A percentile compares a stretch with the other conserved stretches of the same genome.
These are phyloP conservation scores for Murraya paniculata DNA, from an alignment of 345 rosid genomes.

Conservation along the genomic window DNA sequence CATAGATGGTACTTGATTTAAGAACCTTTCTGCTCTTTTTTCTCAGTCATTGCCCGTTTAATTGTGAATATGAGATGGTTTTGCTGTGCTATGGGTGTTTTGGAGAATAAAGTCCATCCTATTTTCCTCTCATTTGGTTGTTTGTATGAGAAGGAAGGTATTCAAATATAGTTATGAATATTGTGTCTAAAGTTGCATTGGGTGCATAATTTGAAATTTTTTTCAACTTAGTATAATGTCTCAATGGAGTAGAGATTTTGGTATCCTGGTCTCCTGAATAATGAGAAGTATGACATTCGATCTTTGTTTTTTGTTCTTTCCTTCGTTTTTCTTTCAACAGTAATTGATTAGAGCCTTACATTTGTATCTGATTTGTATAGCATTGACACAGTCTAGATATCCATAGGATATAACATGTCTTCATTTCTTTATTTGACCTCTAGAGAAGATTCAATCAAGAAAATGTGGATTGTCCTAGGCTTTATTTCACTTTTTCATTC, in stretches of 20 bases:
- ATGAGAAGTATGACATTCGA: neutral
- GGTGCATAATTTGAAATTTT: neutral
- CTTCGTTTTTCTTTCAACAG: neutral
- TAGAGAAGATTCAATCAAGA: constrained; percentile 12
- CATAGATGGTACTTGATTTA: neutral
- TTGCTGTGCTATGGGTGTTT: neutral
- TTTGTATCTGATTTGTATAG: neutral
- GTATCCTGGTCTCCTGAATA: neutral
- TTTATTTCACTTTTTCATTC: constrained; percentile 3
- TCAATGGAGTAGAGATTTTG: neutral
- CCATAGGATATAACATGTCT: neutral
- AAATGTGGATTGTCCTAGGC: neutral
- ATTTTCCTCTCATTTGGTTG: neutral
- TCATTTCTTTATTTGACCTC: neutral
- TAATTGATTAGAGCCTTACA: neutral
- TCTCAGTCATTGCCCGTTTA: neutral
- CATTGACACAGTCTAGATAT: neutral
- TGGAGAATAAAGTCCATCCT: neutral
- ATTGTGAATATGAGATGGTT: neutral
- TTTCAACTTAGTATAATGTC: neutral
- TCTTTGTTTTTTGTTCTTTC: neutral
- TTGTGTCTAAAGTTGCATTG: neutral
- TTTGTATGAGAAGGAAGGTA: neutral
- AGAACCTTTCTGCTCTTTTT: neutral
- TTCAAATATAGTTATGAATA: neutral